These are phyloP conservation scores for Corymbia maculata DNA, from an alignment of 345 rosid species.

Conservation along the genomic window DNA sequence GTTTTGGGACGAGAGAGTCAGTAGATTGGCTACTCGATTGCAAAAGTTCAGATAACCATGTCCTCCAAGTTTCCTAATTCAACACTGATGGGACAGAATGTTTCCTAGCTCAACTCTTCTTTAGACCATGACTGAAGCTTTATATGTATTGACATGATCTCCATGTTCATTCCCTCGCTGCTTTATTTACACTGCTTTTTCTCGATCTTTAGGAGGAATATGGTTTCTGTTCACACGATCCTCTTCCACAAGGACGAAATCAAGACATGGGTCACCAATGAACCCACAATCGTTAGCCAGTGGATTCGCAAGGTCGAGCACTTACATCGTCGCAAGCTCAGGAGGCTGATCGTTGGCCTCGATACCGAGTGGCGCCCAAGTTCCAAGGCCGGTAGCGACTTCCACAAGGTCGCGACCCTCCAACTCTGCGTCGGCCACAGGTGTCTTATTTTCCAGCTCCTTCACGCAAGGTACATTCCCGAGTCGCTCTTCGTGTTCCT, in stretches of 20 bases:
- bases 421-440: not conserved
- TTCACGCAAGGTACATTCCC: not conserved
- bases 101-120: not conserved
- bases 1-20: no score
- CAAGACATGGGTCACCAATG: not conserved
- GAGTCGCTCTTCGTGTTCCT: not conserved
- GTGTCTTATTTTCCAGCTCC: not conserved
- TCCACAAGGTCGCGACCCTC: not conserved
- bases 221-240: not conserved
- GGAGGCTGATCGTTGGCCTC: slow-evolving; percentile 6
- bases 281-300: not conserved
- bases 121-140: not conserved
- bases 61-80: not conserved
- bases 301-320: not conserved
- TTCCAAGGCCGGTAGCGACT: not conserved
- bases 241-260: not conserved
- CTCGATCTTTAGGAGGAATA: not conserved
- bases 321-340: slow-evolving; percentile 1
- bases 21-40: not conserved
- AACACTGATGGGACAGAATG: not conserved
- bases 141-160: not conserved
- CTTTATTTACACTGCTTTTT: not conserved
- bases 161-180: not conserved
- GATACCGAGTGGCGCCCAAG: not conserved
- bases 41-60: not conserved